Evolutionary conservation across 805 yeast species (phyloP), one percentile per base, ranked within the genome.

Genomic region (Candida caryicola): DNA sequence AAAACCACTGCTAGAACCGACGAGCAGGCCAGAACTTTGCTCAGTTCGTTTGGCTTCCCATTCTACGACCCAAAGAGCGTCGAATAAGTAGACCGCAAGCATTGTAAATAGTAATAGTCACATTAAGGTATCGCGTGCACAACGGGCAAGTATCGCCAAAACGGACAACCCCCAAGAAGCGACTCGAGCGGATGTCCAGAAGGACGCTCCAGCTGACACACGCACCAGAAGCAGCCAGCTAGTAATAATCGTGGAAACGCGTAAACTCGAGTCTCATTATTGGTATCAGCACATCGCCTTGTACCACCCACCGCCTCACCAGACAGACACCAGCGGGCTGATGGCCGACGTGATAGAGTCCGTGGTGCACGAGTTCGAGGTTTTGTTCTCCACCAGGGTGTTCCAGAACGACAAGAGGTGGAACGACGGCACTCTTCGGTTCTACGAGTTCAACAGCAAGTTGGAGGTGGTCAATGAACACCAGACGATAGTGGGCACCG

Each of bases 1-100:
- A 85, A 85, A 58, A 91, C 98, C 15, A 69, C 86, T 25, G 96
- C 98, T 5, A 88, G 89, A 65, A 81, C 88, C 15, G 97, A 90
- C 57, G 78, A 81, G 23, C 93, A 87, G 54, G 97, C 98, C 7
- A 81, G 95, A 61, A 79, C 85, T 14, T 69, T 91, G 50, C 66
- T 91, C 44, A 84, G 95, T 58, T 84, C 87, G 2, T 73, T 79
- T 49, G 96, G 95, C 5, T 60, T 90, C 36, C 95, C 96, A 38
- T 86, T 90, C 69, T 54, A 51, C 46, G 55, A 57, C 32, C 55
- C 53, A 26, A 31, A 31, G 12, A 17, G 14, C 31, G 19, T 8
- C 17, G 13, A 19, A n/a, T 6, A 31, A 2, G 7, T n/a, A n/a
- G n/a, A n/a, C n/a, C n/a, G n/a, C n/a, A n/a, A n/a, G n/a, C n/a